A percentile compares a stretch with the other conserved stretches of the same genome.
Evolutionary conservation across 305 asterid species (phyloP).

Genomic region (Fraxinus platypoda): DNA sequence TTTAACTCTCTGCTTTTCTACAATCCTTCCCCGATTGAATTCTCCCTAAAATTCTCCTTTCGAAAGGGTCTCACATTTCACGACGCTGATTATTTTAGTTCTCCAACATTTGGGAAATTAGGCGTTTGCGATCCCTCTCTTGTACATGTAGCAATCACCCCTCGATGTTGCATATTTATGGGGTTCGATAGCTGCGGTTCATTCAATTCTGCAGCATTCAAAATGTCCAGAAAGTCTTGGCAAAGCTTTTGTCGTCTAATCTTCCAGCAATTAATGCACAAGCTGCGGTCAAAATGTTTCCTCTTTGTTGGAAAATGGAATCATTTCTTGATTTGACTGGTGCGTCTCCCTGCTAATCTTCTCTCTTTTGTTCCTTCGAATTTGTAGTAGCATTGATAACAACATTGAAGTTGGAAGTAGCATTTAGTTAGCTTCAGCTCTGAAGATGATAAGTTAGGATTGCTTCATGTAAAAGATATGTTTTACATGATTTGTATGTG

Average conservation of each 20-base stretch:
- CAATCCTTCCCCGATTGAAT: too few relatives aligned
- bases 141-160: slow-evolving; percentile 14
- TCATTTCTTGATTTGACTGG: too few relatives aligned
- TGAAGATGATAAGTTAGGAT: neutral
- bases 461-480: slow-evolving; percentile 31
- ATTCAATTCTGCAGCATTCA: slow-evolving; percentile 14
- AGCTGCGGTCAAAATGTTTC: too few relatives aligned
- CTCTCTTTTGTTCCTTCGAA: neutral
- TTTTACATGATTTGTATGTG: slow-evolving; percentile 30
- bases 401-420: neutral
- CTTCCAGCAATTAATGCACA: too few relatives aligned
- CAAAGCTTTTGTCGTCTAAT: too few relatives aligned
- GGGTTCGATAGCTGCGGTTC: slow-evolving; percentile 17
- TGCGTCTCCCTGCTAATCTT: too few relatives aligned
- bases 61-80: neutral
- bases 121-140: neutral
- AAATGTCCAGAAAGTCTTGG: slow-evolving; percentile 13
- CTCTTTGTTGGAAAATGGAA: too few relatives aligned
- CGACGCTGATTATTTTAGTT: neutral
- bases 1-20: too few relatives aligned
- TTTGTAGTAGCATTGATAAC: too few relatives aligned
- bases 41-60: neutral
- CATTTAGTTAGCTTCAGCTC: neutral
- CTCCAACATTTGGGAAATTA: neutral
- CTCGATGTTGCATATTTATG: slow-evolving; percentile 12